Conservation (phyloP, 2,329 filamentous ascomycete genomes). For the Verticillium nubilum region DNA sequence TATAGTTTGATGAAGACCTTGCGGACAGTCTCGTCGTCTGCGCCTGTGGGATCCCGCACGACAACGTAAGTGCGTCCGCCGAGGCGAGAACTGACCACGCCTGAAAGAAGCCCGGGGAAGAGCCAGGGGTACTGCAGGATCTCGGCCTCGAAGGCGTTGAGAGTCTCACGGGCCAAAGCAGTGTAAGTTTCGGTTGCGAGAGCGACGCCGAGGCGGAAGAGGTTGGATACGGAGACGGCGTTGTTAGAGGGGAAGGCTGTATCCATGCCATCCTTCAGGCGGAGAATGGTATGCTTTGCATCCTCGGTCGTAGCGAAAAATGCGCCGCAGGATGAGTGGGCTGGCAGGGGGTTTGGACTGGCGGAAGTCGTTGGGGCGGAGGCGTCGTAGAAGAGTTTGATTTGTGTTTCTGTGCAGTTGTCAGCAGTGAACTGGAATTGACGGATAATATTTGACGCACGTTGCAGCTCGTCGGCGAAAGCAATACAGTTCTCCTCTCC, state of each 20-base stretch:
- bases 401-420: conserved; percentile 57
- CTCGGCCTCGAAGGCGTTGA: conserved; percentile 84
- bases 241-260: conserved; percentile 87
- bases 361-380: conserved; percentile 32
- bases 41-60: conserved; percentile 10
- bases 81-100: conserved; percentile 68
- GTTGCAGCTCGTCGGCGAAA: conserved; percentile 78
- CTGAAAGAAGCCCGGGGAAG: conserved; percentile 74
- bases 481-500: conserved; percentile 69
- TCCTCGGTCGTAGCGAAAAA: conserved; percentile 67
- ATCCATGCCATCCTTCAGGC: conserved; percentile 94
- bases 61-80: conserved; percentile 47
- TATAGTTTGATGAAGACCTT: conserved; percentile 13
- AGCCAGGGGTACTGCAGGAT: conserved; percentile 90
- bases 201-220: conserved; percentile 72
- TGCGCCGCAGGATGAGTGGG: conserved; percentile 43
- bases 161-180: conserved; percentile 63
- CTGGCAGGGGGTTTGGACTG: conserved; percentile 19
- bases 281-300: conserved; percentile 68
- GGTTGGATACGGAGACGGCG: conserved; percentile 76
- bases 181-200: conserved; percentile 62
- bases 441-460: conserved; percentile 33
- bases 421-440: conserved; percentile 10
- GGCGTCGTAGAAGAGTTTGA: conserved; percentile 70
- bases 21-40: conserved; percentile 7